These are phyloP conservation scores for Diversispora eburnea DNA, from an alignment of 192 early-diverging fungal species.

Conservation along the genomic window DNA sequence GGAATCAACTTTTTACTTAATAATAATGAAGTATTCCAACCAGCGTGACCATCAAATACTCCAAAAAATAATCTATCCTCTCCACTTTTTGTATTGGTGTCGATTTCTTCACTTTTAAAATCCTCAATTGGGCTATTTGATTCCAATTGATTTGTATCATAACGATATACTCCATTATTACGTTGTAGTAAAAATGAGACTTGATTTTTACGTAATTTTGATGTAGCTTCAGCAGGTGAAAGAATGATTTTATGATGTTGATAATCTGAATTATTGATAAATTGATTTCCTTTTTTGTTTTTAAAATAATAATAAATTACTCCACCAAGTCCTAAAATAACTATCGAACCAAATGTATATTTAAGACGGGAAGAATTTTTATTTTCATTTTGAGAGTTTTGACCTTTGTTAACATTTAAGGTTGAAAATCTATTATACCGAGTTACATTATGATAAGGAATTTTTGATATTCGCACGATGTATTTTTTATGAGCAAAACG, in stretches of 20 bases:
- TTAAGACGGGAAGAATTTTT: too few relatives aligned
- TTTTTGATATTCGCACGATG: too few relatives aligned
- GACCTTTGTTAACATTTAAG: too few relatives aligned
- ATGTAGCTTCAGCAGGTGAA: constrained; percentile 8
- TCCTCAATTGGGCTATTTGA: constrained; percentile 57
- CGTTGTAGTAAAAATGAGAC: constrained; percentile 3
- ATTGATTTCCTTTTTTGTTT: background rate
- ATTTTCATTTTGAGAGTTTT: too few relatives aligned
- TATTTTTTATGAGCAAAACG: too few relatives aligned
- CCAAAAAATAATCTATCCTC: constrained; percentile 46
- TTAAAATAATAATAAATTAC: constrained; percentile 12
- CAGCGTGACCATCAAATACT: constrained; percentile 56
- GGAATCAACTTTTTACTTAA: constrained; percentile 46
- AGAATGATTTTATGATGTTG: background rate
- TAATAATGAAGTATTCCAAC: constrained; percentile 45
- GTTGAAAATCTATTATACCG: too few relatives aligned
- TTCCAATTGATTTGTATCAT: constrained; percentile 41
- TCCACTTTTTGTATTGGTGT: constrained; percentile 31
- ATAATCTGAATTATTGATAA: background rate
- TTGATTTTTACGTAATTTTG: constrained; percentile 24
- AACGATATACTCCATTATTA: constrained; percentile 16
- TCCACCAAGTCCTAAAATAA: background rate
- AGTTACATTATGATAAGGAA: too few relatives aligned
- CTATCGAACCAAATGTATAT: background rate
- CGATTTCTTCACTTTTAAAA: constrained; percentile 39